Conservation (phyloP, 1,284 basidiomycete genomes). For the Tremellales sp. region DNA sequence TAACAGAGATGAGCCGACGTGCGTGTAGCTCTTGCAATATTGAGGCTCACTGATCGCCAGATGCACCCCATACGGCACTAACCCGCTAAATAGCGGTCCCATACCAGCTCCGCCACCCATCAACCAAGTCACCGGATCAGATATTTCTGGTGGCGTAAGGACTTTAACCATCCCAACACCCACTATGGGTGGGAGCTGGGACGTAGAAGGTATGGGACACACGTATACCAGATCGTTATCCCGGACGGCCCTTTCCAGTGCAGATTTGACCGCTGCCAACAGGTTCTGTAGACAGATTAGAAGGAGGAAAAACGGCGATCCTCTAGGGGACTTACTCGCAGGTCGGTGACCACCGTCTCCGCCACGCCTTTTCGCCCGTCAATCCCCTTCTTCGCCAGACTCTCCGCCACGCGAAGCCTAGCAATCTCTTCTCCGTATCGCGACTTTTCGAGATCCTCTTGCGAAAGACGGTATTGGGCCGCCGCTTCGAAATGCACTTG, state of each 20-base stretch:
- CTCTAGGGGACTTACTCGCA: constrained; percentile 58
- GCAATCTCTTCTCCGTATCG: constrained; percentile 81
- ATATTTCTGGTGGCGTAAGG: constrained; percentile 59
- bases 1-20: constrained; percentile 34
- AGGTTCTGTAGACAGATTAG: constrained; percentile 58
- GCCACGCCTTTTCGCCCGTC: constrained; percentile 65
- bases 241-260: constrained; percentile 64
- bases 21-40: neutral
- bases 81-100: constrained; percentile 66
- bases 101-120: constrained; percentile 52
- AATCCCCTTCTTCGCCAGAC: constrained; percentile 67
- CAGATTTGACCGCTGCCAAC: constrained; percentile 58
- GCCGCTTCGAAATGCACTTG: constrained; percentile 82
- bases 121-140: constrained; percentile 55
- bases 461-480: constrained; percentile 81
- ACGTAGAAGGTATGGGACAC: constrained; percentile 70
- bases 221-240: constrained; percentile 98
- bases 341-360: constrained; percentile 65
- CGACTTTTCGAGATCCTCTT: constrained; percentile 83
- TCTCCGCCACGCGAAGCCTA: constrained; percentile 64
- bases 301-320: neutral
- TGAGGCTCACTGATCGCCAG: constrained; percentile 78
- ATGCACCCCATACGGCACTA: constrained; percentile 84
- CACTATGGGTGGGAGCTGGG: constrained; percentile 64
- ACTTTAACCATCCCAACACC: constrained; percentile 68